Base-by-base conservation (phyloP, 2,329 filamentous ascomycete genomes). In the Aspergillus oerlinghausenensis region DNA sequence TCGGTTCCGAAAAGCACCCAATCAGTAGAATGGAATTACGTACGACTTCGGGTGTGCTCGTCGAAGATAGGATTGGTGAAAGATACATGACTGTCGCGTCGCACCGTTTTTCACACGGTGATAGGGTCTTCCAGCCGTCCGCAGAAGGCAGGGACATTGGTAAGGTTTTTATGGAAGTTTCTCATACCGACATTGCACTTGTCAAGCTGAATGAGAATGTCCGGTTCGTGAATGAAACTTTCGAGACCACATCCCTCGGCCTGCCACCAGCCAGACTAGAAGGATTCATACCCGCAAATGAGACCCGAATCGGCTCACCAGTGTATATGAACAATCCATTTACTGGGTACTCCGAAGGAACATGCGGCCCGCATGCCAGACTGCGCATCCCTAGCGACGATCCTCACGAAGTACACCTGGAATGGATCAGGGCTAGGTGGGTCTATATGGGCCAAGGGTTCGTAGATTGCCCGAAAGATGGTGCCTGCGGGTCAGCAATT, bases 401-500 rank as follows among this genome's bases (percentile, higher is more conserved):
- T 26, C 55, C 38, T 3, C 7, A 42, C 47, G 45, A 50, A 21
- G 51, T 55, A 9, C 6, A 23, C 17, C 53, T 58, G 9, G 2
- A 1, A 9, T 64, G 60, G 60, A 53, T 61, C 14, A 19, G 32
- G 1, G 51, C 51, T 8, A 43, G 55, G 8, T 62, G 58, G 62
- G 28, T 35, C 42, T 61, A 64, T 48, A 54, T 62, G 35, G 58
- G 58, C 14, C 58, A 64, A 35, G 54, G 53, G 3, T 55, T 55
- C 4, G 29, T 29, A 6, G 2, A 45, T 1, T 21, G 14, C 7
- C 25, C 56, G 3, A 40, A 38, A 19, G 57, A 59, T 52, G 60
- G 60, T 8, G 42, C 47, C 14, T 57, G 57, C 48, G 59, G 59
- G 1, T 60, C 56, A 8, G 52, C 54, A 0, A 53, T 62, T 17